Base-by-base conservation (phyloP, 2,329 filamentous ascomycete genomes). In the Penicillium sp. region DNA sequence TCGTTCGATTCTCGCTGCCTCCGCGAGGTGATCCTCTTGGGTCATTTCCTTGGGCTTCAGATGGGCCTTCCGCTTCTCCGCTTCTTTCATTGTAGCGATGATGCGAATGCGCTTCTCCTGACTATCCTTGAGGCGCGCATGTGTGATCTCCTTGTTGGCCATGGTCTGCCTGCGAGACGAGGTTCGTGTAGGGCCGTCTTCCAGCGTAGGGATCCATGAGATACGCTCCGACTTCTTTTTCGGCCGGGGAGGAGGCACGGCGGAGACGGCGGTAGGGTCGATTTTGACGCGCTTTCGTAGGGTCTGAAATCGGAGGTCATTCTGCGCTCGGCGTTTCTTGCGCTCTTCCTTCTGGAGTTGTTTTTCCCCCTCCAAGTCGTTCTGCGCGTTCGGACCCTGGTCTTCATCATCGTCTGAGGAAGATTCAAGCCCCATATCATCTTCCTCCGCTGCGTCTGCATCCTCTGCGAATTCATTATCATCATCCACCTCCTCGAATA, bases 321-420 rank as follows among this genome's bases (percentile, higher is more conserved):
- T 85, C 63, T 89, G 85, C 1, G 87, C 84, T 66, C 92, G 95
- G 60, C 90, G 85, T 73, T 96, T 96, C 69, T 90, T 89, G 62
- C 78, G 82, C 62, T 87, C 90, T 62, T 88, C 83, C 57, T 83
- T 86, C 72, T 94, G 85, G 48, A 99, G 71, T 72, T 95, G 90
- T 63, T 86, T 88, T 74, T 99, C 94, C 30, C 94, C 94, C 50
- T 90, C 89, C 4, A 94, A 71, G 38, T 95, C 90, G 18, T 79
- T 72, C 33, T 65, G 65, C 47, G 68, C 70, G 53, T 70, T 70
- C 1, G 87, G 79, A 46, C 84, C 78, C 71, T 83, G 85, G 51
- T 90, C 90, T 44, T 94, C 90, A 42, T 94, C 89, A 40, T 91
- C 88, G 57, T 90, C 88, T 0, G 85, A 89, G 0, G 90, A 95